phyloP scores from a whole-genome alignment of 305 asterid genomes.

The Solanum hybrid region DNA sequence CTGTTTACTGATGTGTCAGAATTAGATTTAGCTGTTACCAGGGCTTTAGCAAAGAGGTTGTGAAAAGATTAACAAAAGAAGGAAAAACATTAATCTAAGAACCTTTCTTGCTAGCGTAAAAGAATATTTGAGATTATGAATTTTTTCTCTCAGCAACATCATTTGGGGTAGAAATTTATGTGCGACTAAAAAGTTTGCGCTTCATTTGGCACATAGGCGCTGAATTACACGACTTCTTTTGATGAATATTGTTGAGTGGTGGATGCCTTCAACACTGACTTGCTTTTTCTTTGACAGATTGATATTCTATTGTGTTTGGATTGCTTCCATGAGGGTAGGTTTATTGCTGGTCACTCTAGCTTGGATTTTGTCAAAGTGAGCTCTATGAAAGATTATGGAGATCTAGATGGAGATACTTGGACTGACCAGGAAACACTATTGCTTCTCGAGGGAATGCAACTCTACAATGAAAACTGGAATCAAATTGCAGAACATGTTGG shows the following conservation, averaged over 20 bases:
- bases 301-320: conserved; percentile 72
- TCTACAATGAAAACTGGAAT: conserved; percentile 76
- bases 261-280: conserved; percentile 14
- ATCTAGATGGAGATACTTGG: conserved; percentile 87
- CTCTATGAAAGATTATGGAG: conserved; percentile 54
- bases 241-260: not conserved
- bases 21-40: not conserved
- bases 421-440: conserved; percentile 81
- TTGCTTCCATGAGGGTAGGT: conserved; percentile 87
- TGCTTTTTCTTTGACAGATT: conserved; percentile 43
- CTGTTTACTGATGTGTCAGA: not conserved
- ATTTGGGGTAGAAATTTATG: not conserved
- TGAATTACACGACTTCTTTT: not conserved
- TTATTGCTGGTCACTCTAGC: conserved; percentile 90
- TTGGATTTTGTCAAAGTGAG: conserved; percentile 73
- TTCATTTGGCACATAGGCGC: not conserved
- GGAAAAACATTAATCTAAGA: not conserved
- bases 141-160: not conserved
- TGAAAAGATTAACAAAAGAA: not conserved
- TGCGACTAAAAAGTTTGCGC: not conserved
- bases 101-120: not conserved
- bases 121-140: not conserved
- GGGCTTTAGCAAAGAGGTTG: not conserved
- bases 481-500: conserved; percentile 91
- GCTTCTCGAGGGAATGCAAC: conserved; percentile 91